Evolutionary conservation across 139 green algal genomes (phyloP).

Genomic region (Auxenochlorella protothecoides): DNA sequence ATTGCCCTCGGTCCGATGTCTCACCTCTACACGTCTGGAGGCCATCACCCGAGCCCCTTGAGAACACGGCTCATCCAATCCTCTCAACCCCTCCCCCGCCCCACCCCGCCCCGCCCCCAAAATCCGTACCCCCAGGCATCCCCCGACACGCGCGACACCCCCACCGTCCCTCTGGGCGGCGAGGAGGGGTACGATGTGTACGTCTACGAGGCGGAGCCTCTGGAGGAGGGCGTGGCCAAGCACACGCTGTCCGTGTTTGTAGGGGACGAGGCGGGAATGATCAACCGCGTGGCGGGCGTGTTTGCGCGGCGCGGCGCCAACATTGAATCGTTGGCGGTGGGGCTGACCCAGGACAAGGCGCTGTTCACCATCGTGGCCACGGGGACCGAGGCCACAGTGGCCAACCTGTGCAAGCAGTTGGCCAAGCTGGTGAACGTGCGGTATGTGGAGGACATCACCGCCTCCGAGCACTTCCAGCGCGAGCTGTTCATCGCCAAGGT

Average conservation of each 20-base stretch:
- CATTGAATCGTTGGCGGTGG: slow-evolving; percentile 91
- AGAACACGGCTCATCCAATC: too few relatives aligned
- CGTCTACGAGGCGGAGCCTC: slow-evolving; percentile 49
- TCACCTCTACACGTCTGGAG: too few relatives aligned
- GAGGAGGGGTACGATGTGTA: slow-evolving; percentile 19
- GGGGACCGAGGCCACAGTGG: slow-evolving; percentile 50
- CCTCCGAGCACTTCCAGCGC: slow-evolving; percentile 63
- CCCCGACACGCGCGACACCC: neutral
- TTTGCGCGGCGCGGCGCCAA: slow-evolving; percentile 86
- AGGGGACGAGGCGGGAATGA: slow-evolving; percentile 90
- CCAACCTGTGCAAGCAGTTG: slow-evolving; percentile 80
- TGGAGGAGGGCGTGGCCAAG: slow-evolving; percentile 76
- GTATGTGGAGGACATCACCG: slow-evolving; percentile 93
- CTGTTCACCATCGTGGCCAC: slow-evolving; percentile 93
- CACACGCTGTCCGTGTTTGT: slow-evolving; percentile 95
- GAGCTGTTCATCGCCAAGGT: slow-evolving; percentile 94
- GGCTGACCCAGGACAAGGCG: slow-evolving; percentile 84
- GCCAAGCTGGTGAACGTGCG: slow-evolving; percentile 94
- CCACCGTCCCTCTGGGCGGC: neutral
- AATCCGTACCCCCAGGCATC: neutral
- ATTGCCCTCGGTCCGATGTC: too few relatives aligned
- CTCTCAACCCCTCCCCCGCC: neutral
- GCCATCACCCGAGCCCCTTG: too few relatives aligned
- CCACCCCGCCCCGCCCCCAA: neutral
- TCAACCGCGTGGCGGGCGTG: slow-evolving; percentile 93